These are phyloP conservation scores for Penicillium malachiteum DNA, from an alignment of 495 filamentous ascomycete species.

Conservation along the genomic window DNA sequence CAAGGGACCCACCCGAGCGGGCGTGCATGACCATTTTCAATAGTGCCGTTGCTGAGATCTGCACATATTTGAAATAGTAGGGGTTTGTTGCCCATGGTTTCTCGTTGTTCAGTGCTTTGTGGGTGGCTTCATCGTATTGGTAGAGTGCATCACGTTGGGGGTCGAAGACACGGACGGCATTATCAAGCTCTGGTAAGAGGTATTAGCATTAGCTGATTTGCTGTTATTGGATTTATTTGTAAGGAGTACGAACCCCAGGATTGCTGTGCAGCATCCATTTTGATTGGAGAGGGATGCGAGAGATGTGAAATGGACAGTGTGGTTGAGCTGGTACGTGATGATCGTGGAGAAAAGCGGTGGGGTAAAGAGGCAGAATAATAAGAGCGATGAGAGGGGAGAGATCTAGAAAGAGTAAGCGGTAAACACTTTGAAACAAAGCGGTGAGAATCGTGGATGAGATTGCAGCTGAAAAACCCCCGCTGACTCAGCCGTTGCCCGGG, in stretches of 20 bases:
- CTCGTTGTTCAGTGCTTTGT: constrained; percentile 55
- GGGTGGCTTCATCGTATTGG: constrained; percentile 65
- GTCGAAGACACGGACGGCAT: constrained; percentile 79
- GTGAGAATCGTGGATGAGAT: background rate
- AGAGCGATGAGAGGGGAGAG: background rate
- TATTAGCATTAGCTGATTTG: constrained; percentile 10
- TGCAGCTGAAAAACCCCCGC: background rate
- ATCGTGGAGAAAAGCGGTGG: constrained; percentile 22
- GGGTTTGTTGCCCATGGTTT: constrained; percentile 82
- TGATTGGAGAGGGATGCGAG: constrained; percentile 2
- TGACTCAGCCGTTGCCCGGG: constrained; percentile 41
- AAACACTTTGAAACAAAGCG: no score
- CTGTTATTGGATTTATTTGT: background rate
- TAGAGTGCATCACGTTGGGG: constrained; percentile 88
- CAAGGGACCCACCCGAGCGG: constrained; percentile 82
- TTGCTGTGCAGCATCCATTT: constrained; percentile 57
- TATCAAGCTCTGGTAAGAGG: constrained; percentile 73
- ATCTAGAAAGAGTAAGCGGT: no score
- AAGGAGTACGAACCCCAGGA: constrained; percentile 53
- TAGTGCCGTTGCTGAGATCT: constrained; percentile 89
- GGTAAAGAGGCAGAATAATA: background rate
- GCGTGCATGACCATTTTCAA: constrained; percentile 99
- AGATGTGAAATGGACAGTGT: background rate
- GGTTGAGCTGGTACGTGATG: constrained; percentile 6
- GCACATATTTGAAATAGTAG: constrained; percentile 87